Evolutionary conservation across 163 green algal species (phyloP).

Genomic region (Chlorella variabilis): DNA sequence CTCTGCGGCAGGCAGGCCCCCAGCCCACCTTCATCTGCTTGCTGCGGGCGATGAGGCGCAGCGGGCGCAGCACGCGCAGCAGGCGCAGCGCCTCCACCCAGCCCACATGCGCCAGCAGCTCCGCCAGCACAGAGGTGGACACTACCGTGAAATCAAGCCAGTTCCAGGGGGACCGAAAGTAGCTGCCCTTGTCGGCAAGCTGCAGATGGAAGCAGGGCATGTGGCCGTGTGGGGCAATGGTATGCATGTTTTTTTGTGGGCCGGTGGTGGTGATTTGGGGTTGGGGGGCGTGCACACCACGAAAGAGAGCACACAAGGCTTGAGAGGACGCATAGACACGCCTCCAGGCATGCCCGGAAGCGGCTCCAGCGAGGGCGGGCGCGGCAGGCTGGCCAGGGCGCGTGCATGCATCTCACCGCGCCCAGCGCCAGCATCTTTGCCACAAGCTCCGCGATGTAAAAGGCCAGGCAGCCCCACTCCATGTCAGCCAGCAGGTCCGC

Average conservation of each 20-base stretch:
- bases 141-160: not conserved
- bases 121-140: not conserved
- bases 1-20: not conserved
- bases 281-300: too few relatives aligned
- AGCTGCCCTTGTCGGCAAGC: not conserved
- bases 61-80: conserved; percentile 16
- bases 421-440: not conserved
- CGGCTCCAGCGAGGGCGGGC: too few relatives aligned
- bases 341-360: too few relatives aligned
- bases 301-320: too few relatives aligned
- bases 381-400: too few relatives aligned
- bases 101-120: not conserved
- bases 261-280: too few relatives aligned
- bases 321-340: too few relatives aligned
- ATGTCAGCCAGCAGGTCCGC: not conserved
- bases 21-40: conserved; percentile 8
- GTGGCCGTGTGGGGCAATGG: too few relatives aligned
- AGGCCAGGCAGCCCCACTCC: conserved; percentile 4
- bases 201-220: not conserved
- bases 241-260: too few relatives aligned
- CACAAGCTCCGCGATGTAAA: not conserved
- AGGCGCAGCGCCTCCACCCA: not conserved
- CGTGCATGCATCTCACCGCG: not conserved
- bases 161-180: not conserved
- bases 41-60: not conserved